Evolutionary conservation across 192 early-diverging fungal species (phyloP).

Genomic region (Gamsiella multidivaricata): DNA sequence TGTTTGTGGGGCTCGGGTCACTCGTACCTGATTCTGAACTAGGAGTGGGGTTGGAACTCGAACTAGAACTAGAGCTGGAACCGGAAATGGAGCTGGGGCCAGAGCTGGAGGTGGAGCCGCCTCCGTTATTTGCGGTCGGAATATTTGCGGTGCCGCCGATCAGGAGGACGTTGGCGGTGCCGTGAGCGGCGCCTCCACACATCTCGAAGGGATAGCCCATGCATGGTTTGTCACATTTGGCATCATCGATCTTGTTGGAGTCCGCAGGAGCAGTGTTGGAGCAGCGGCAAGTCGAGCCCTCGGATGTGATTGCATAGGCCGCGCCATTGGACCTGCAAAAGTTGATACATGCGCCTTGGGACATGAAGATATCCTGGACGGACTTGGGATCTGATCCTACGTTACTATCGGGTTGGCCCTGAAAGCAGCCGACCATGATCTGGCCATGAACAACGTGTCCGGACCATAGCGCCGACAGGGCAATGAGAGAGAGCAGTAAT

Average conservation of each 20-base stretch:
- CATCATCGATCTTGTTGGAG: conserved; percentile 38
- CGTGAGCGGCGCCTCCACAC: conserved; percentile 31
- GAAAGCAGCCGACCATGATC: conserved; percentile 39
- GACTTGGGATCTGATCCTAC: conserved; percentile 12
- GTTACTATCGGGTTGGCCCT: conserved; percentile 23
- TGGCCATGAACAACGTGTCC: conserved; percentile 20
- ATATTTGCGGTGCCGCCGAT: conserved; percentile 19
- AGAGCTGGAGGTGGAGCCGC: not conserved
- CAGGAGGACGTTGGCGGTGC: conserved; percentile 29
- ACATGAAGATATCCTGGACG: conserved; percentile 50
- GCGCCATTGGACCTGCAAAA: conserved; percentile 27
- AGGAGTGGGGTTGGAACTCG: not conserved
- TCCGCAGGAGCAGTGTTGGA: conserved; percentile 19
- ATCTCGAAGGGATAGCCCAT: conserved; percentile 50
- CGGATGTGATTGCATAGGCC: conserved; percentile 31
- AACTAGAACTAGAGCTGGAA: not conserved
- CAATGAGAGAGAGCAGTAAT: not conserved
- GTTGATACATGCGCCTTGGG: conserved; percentile 46
- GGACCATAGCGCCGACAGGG: not conserved
- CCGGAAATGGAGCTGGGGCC: not conserved
- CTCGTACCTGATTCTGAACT: not conserved
- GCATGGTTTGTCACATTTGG: conserved; percentile 46
- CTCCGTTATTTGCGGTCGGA: not conserved
- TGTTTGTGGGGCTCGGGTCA: conserved; percentile 9
- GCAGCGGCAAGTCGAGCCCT: conserved; percentile 36